Conservation (phyloP, 2,329 filamentous ascomycete species). For the Exophiala xenobiotica region DNA sequence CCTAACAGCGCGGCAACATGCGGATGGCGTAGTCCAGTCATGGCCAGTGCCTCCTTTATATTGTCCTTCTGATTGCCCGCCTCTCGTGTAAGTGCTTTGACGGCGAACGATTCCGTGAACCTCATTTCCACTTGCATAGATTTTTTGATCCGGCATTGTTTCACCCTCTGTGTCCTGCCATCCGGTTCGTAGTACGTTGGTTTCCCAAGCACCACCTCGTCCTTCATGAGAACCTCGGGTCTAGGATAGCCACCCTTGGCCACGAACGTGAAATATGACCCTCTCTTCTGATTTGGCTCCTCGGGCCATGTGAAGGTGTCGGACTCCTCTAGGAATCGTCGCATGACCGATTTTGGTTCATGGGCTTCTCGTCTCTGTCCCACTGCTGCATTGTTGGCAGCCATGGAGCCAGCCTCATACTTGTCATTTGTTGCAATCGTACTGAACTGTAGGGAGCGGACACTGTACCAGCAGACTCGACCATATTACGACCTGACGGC, state of each 20-base stretch:
- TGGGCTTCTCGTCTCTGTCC: background rate
- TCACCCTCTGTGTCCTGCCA: background rate
- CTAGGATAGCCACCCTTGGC: background rate
- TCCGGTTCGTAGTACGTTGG: background rate
- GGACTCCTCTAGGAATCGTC: background rate
- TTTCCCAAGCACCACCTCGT: background rate
- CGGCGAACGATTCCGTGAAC: background rate
- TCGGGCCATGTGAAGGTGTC: slow-evolving; percentile 5
- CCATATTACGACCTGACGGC: background rate
- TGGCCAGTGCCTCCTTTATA: slow-evolving; percentile 2
- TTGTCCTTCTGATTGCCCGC: background rate
- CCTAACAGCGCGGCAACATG: slow-evolving; percentile 15
- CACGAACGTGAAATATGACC: background rate
- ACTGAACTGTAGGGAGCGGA: background rate
- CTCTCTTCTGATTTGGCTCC: background rate
- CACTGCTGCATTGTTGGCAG: background rate
- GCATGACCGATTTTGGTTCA: slow-evolving; percentile 2
- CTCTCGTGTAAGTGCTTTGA: background rate
- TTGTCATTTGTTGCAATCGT: background rate
- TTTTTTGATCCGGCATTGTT: background rate
- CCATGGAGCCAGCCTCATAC: background rate
- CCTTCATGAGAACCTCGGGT: background rate
- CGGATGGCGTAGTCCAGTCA: slow-evolving; percentile 17
- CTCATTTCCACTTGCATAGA: background rate
- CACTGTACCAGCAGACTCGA: background rate